A percentile compares a stretch with the other conserved stretches of the same genome.
These are phyloP conservation scores for Phyllachora maydis DNA, from an alignment of 2,329 filamentous ascomycete genomes.

Conservation along the genomic window DNA sequence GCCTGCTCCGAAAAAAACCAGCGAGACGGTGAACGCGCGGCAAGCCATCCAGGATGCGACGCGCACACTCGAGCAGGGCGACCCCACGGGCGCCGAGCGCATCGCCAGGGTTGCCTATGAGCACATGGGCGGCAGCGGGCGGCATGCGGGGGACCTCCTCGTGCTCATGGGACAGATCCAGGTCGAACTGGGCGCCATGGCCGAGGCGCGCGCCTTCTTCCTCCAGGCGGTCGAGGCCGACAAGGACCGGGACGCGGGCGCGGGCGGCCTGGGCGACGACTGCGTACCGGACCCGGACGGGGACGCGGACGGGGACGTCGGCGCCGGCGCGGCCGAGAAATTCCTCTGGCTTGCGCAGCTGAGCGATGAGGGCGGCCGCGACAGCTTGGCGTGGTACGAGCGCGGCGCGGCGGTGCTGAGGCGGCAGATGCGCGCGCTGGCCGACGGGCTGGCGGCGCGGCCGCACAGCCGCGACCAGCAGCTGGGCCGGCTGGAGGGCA, in stretches of 20 bases:
- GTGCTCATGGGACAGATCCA: constrained; percentile 65
- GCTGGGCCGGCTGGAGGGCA: constrained; percentile 21
- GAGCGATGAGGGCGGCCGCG: constrained; percentile 46
- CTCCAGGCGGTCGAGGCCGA: constrained; percentile 56
- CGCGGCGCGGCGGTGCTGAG: constrained; percentile 53
- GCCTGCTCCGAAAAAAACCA: no score
- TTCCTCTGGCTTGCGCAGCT: constrained; percentile 90
- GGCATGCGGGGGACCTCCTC: constrained; percentile 38
- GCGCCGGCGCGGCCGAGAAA: constrained; percentile 77
- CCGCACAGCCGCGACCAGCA: constrained; percentile 9
- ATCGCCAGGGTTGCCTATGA: constrained; percentile 20
- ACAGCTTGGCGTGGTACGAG: constrained; percentile 48
- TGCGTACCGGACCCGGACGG: no score
- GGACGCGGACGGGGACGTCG: no score
- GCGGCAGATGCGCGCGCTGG: constrained; percentile 44
- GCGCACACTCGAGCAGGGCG: constrained; percentile 13
- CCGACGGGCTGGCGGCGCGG: constrained; percentile 18
- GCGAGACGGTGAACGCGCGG: constrained; percentile 6
- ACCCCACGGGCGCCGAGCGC: constrained; percentile 9
- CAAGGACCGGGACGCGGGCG: no score
- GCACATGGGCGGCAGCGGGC: constrained; percentile 20
- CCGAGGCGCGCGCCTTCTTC: constrained; percentile 54
- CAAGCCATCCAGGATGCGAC: constrained; percentile 12
- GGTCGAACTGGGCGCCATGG: constrained; percentile 64
- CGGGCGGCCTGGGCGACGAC: constrained; percentile 48